Base-by-base conservation (phyloP, 768 basidiomycete genomes). In the Asterophora lycoperdoides region DNA sequence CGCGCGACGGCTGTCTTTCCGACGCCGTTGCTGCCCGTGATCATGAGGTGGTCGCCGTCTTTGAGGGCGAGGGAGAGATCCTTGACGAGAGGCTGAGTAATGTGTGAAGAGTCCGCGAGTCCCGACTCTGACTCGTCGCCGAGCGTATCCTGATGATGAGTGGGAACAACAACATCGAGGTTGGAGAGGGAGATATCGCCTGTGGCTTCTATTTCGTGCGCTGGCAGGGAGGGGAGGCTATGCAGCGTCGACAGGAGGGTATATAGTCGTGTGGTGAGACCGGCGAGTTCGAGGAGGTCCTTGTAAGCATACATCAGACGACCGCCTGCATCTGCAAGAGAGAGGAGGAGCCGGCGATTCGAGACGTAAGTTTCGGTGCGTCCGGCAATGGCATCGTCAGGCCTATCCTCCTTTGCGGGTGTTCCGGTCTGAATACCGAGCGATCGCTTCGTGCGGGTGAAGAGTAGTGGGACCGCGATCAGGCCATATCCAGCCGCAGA, bases 241-340 rank as follows among this genome's bases (percentile, higher is more conserved):
- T 95, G 89, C 4, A 95, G 71, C 1, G 89, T 87, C 6, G 93
- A 89, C 18, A 96, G 69, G 10, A 98, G 80, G 14, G 84, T 84
- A 70, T 94, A 96, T 10, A 98, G 74, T 38, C 95, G 81, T 23
- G 85, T 86, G 2, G 95, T 96, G 48, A 94, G 81, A 8, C 95
- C 95, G 4, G 93, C 92, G n/a, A 97, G 80, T 63, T 95, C 92
- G 18, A 96, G 81, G 5, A 97, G 71, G 58, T 97, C 95, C 62
- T 96, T 98, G 64, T 94, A 93, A 0, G 92, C 92, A 62, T 93
- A 94, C 94, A 98, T 97, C 39, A 97, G 70, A 29, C 95, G 78
- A 0, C 93, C 93, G 13, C 95, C 95, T 0, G 94, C 95, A 58
- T 98, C 95, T 1, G 95, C 93, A n/a, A 98, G 80, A 1, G 93